Conservation (phyloP, 179 eudicot genomes). For the Actinidia chinensis region DNA sequence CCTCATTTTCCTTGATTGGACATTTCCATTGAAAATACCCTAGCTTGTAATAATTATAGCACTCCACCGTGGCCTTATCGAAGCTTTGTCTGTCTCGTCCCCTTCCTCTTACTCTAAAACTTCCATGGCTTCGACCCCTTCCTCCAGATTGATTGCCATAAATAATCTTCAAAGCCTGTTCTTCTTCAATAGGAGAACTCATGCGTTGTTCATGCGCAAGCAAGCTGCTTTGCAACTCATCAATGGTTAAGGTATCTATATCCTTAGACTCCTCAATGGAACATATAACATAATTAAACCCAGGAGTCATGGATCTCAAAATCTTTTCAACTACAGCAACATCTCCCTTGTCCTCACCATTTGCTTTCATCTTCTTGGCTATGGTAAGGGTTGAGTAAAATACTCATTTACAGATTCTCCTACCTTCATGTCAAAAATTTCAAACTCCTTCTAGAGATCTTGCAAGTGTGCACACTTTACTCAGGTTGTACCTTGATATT, state of each 20-base stretch:
- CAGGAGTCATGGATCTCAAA: background rate
- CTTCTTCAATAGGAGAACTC: background rate
- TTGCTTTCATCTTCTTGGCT: background rate
- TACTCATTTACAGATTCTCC: too few species aligned
- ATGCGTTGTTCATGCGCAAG: background rate
- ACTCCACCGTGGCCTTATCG: background rate
- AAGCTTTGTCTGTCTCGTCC: background rate
- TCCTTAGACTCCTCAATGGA: background rate
- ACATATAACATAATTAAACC: background rate
- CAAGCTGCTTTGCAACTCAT: background rate
- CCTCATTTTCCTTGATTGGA: background rate
- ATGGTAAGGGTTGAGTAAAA: too few species aligned
- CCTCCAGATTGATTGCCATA: background rate
- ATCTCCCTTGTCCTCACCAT: background rate
- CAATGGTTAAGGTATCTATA: background rate
- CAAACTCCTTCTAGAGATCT: too few species aligned
- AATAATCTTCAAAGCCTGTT: background rate
- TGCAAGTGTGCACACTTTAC: too few species aligned
- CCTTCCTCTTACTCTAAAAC: constrained; percentile 7
- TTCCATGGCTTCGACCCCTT: background rate
- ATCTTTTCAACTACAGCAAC: background rate
- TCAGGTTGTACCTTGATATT: background rate
- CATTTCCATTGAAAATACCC: background rate
- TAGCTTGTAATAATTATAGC: constrained; percentile 7
- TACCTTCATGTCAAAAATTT: too few species aligned